phyloP scores from a whole-genome alignment of 805 yeast species.

The Jamesozyma jinghongensis region DNA sequence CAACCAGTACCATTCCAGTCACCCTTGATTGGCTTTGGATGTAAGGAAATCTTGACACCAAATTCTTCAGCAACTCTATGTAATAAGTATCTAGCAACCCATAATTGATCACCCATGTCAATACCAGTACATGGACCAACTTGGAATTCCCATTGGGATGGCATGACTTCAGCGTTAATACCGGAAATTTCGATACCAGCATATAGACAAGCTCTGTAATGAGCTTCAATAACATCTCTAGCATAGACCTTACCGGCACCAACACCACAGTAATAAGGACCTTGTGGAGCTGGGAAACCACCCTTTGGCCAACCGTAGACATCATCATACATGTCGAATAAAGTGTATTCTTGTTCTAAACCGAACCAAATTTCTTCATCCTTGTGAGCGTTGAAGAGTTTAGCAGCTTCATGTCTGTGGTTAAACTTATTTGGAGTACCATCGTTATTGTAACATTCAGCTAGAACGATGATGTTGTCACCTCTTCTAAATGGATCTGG shows the following conservation, averaged over 20 bases:
- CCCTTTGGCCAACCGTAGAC: conserved; percentile 99
- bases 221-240: conserved; percentile 97
- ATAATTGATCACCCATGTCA: conserved; percentile 92
- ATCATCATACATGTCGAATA: conserved; percentile 82
- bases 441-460: conserved; percentile 97
- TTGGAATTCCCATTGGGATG: conserved; percentile 99
- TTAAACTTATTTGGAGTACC: conserved; percentile 98
- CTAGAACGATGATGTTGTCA: conserved; percentile 87
- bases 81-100: conserved; percentile 90
- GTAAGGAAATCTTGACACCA: conserved; percentile 96
- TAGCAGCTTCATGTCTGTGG: conserved; percentile 95
- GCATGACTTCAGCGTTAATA: conserved; percentile 99
- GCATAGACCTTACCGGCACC: conserved; percentile 98
- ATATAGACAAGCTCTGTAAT: conserved; percentile 94
- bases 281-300: conserved; percentile 99
- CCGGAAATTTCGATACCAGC: conserved; percentile 90
- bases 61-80: conserved; percentile 97
- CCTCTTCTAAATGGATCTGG: conserved; percentile 98
- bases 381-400: conserved; percentile 87
- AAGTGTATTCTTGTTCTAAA: conserved; percentile 96
- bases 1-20: conserved; percentile 99
- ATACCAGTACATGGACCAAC: conserved; percentile 98
- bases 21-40: conserved; percentile 98
- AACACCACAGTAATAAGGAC: conserved; percentile 99
- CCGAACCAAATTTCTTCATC: conserved; percentile 92